Base-by-base conservation (phyloP, 495 filamentous ascomycete genomes). In the Daldinia childiae region DNA sequence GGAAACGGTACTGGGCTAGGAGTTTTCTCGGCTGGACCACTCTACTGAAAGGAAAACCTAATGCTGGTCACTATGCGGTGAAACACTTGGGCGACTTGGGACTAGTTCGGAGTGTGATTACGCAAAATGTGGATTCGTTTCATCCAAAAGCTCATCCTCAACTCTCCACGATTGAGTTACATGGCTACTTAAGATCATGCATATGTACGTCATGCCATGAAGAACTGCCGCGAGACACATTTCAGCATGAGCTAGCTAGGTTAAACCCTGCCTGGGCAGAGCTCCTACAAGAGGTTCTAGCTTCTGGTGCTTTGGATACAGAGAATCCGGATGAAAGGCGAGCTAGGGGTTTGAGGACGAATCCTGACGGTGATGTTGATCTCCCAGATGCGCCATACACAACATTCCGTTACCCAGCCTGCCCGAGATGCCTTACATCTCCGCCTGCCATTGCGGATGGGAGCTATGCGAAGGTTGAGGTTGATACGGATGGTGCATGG, bases 121-220 rank as follows among this genome's bases (percentile, higher is more conserved):
- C 95, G 45, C 95, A 99, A 77, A 98, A 98, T 77, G 95, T 98
- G 26, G 95, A 99, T 78, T 97, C 94, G 5, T 95, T 98, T 77
- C 95, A 99, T 79, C 83, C 88, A 1, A 78, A 80, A 30, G 89
- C 92, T 6, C 95, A 98, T 78, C 92, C 95, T 3, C 76, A 86
- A 1, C 78, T 95, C 12, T 83, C 87, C 6, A 95, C 92, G 6
- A 79, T 94, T 15, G 95, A 98, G 79, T 83, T 99, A 50, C 95
- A 99, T 79, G 95, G 95, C 64, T 96, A 93, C 76, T 84, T 99
- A 45, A 85, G 93, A 71, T 88, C 90, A 17, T 85, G 94, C 32
- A 85, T 90, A 24, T 99, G 95, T 80, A 87, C 90, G n/a, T 92
- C 89, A 73, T 96, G 93, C 75, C 85, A 82, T 19, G 86, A 83